phyloP scores from a whole-genome alignment of 1,284 basidiomycete species.

The Ceraceosorus bombacis region DNA sequence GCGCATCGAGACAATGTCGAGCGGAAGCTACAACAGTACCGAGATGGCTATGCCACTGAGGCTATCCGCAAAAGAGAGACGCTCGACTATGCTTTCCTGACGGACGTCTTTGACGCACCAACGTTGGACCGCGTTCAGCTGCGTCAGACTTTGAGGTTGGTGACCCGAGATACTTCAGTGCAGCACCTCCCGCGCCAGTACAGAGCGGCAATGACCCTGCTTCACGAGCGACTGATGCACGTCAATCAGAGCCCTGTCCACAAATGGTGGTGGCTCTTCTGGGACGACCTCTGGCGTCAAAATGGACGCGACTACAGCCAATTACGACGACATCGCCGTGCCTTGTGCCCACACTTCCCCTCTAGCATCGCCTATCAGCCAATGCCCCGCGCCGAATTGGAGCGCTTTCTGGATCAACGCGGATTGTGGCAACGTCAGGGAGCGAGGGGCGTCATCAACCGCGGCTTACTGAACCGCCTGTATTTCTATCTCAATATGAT shows the following conservation, averaged over 20 bases:
- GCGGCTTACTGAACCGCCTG: slow-evolving; percentile 66
- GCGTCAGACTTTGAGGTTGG: slow-evolving; percentile 47
- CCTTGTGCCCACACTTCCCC: slow-evolving; percentile 68
- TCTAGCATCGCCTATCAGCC: slow-evolving; percentile 69
- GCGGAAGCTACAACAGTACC: slow-evolving; percentile 56
- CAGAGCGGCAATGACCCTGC: slow-evolving; percentile 55
- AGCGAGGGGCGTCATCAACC: slow-evolving; percentile 57
- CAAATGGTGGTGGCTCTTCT: slow-evolving; percentile 77
- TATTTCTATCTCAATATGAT: slow-evolving; percentile 68
- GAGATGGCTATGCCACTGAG: slow-evolving; percentile 55
- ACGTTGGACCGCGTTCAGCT: slow-evolving; percentile 37
- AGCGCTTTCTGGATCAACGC: slow-evolving; percentile 60
- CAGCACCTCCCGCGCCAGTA: slow-evolving; percentile 55
- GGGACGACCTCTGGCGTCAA: slow-evolving; percentile 54
- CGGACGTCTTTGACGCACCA: slow-evolving; percentile 50
- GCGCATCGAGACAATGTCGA: slow-evolving; percentile 54
- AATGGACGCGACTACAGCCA: slow-evolving; percentile 44
- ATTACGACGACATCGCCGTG: slow-evolving; percentile 59
- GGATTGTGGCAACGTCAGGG: slow-evolving; percentile 57
- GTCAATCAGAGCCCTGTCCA: slow-evolving; percentile 56
- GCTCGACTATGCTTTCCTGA: slow-evolving; percentile 64
- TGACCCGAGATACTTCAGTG: slow-evolving; percentile 52
- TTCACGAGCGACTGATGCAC: slow-evolving; percentile 58
- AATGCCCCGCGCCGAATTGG: slow-evolving; percentile 61
- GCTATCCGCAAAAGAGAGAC: slow-evolving; percentile 56